Percentiles rank a stretch among this genome's conserved stretches.
These are phyloP conservation scores for Cyberlindnera misumaiensis DNA, from an alignment of 805 yeast species.

Conservation along the genomic window DNA sequence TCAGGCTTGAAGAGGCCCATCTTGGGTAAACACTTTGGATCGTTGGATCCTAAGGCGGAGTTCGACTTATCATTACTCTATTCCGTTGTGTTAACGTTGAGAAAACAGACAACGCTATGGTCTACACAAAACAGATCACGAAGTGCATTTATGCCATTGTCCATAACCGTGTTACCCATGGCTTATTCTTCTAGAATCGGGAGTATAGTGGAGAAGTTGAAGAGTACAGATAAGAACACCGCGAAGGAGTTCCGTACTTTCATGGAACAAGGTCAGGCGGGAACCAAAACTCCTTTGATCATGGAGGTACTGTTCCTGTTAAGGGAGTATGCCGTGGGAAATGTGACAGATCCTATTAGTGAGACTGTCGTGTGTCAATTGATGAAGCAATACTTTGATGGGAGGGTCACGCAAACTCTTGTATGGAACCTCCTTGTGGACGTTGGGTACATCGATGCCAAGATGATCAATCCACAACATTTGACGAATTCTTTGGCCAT, in stretches of 20 bases:
- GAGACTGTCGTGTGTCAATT: slow-evolving; percentile 42
- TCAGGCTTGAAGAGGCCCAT: slow-evolving; percentile 12
- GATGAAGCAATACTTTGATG: slow-evolving; percentile 24
- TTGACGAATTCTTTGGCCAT: slow-evolving; percentile 42
- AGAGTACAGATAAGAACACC: slow-evolving; percentile 17
- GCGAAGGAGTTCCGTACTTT: slow-evolving; percentile 22
- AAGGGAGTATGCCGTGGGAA: slow-evolving; percentile 51
- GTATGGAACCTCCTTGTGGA: slow-evolving; percentile 44
- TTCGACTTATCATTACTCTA: slow-evolving; percentile 27
- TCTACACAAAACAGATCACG: slow-evolving; percentile 26
- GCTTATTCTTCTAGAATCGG: slow-evolving; percentile 29
- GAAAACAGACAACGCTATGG: slow-evolving; percentile 45
- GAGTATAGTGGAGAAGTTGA: slow-evolving; percentile 23
- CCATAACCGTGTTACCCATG: slow-evolving; percentile 39
- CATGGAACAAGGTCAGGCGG: slow-evolving; percentile 9
- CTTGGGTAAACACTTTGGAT: slow-evolving; percentile 16
- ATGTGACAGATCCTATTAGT: slow-evolving; percentile 38
- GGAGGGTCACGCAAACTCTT: slow-evolving; percentile 45
- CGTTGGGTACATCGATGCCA: slow-evolving; percentile 19
- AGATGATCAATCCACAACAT: slow-evolving; percentile 38
- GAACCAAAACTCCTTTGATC: slow-evolving; percentile 12
- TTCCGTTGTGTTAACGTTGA: slow-evolving; percentile 43
- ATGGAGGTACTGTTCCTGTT: slow-evolving; percentile 38
- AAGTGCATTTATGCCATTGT: slow-evolving; percentile 32
- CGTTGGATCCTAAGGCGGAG: neutral